These are phyloP conservation scores for Leccinellum luteum DNA, from an alignment of 768 basidiomycete genomes.

Conservation along the genomic window DNA sequence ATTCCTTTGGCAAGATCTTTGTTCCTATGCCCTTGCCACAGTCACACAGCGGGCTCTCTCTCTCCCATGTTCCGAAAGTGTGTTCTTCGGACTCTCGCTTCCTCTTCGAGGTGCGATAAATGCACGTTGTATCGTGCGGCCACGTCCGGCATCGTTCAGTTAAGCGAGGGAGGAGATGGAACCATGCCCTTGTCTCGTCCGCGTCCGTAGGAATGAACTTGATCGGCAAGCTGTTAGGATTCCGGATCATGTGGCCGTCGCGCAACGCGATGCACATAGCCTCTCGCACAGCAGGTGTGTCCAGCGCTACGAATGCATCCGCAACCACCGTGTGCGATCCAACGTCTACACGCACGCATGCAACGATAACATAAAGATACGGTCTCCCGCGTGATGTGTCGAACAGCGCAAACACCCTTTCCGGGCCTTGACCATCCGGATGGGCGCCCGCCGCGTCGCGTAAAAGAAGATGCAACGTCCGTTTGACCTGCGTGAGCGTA, in stretches of 20 bases:
- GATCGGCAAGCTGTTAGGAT: conserved; percentile 3
- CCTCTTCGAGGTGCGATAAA: conserved; percentile 23
- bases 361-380: conserved; percentile 46
- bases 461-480: conserved; percentile 29
- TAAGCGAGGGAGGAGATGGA: conserved; percentile 47
- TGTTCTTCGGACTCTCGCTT: conserved; percentile 11
- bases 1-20: conserved; percentile 22
- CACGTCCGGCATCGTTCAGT: conserved; percentile 55
- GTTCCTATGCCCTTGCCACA: conserved; percentile 17
- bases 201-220: conserved; percentile 8
- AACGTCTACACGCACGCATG: conserved; percentile 44
- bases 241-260: not conserved
- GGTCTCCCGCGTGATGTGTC: conserved; percentile 6
- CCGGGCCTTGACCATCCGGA: conserved; percentile 1
- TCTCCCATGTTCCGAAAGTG: conserved; percentile 32
- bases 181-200: conserved; percentile 39
- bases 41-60: conserved; percentile 7
- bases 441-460: conserved; percentile 8
- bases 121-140: conserved; percentile 45
- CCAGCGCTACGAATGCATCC: conserved; percentile 46
- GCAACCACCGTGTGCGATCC: conserved; percentile 41
- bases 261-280: not conserved
- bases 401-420: conserved; percentile 15
- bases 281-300: conserved; percentile 12
- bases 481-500: conserved; percentile 30